Evolutionary conservation across 192 early-diverging fungal genomes (phyloP), one percentile per base, ranked within the genome.

Genomic region (Coemansia sp.): DNA sequence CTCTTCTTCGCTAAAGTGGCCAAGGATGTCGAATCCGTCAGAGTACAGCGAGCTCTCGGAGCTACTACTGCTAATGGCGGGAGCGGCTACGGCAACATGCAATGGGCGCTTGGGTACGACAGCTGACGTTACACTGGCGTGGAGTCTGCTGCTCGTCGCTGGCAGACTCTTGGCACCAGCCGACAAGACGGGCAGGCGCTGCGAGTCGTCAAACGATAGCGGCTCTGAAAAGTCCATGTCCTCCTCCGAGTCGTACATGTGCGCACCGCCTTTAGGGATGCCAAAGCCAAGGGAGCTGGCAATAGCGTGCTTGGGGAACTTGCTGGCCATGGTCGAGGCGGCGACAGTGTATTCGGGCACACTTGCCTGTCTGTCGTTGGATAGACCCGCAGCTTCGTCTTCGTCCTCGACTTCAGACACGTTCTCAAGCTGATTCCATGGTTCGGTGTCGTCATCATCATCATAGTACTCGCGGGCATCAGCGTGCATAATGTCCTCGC

Each of bases 221-320:
- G 78, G 73, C 59, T 62, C 65, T 0, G 65, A 62, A 55, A 75
- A 80, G 66, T 80, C 78, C 78, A 80, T 75, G 24, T 75, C 78
- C 38, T 75, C 73, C 12, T 78, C 76, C 24, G 68, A 70, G 47
- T 78, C 76, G 27, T 67, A 68, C 44, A 64, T 59, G 34, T 29
- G 53, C 53, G 53, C 59, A 20, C 53, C 39, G 52, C 45, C 39
- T 45, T 68, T 74, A 40, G 65, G 64, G 30, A 74, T 41, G 38
- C 71, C 76, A 56, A 73, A 76, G 10, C 75, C 80, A 35, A 76
- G 65, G 16, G 75, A 74, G 39, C 67, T 38, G 37, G 71, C 72
- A 41, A 69, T 44, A 0, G 64, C 49, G 64, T 82, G 79, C 43
- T 65, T 67, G 15, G 79, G 79, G 65, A 82, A 82, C 68, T 67